Base-by-base conservation (phyloP, 345 rosid genomes). In the Trapa bicornis region DNA sequence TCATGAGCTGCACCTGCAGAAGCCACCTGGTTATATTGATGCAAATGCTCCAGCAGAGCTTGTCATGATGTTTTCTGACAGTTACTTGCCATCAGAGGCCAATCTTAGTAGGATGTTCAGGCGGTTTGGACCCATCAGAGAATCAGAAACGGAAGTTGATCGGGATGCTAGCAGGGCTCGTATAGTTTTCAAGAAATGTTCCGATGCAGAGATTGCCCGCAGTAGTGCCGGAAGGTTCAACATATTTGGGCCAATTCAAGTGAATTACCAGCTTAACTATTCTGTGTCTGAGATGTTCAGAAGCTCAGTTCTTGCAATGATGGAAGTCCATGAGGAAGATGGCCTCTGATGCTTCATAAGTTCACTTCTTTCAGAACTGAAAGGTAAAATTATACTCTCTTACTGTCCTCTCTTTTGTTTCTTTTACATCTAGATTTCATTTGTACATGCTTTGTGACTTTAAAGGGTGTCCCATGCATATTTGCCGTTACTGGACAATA, bases 1-100 rank as follows among this genome's bases (percentile, higher is more conserved):
- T 68, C 67, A 65, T 64, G 82, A 80, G 67, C 42, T 58, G 65
- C 61, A 67, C 14, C 65, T 79, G 0, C 78, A 84, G 56, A 87
- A 86, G 77, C 88, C 83, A 4, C 74, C 68, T 15, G 81, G 80
- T 41, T 79, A 81, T 69, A 75, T 76, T 22, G 87, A 85, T 64
- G 85, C 80, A 77, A 92, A 71, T 67, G 64, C 96, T 61, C 98
- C 97, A 1, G 98, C 96, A 2, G 98, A 93, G 75, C 82, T 86
- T 74, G 80, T 93, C 61, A 85, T 93, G 87, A 82, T 77, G 43
- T 93, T 93, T 75, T 79, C 94, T 38, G 85, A 79, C 37, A 85
- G 87, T 71, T 77, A 80, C 35, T 70, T 90, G 75, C 98, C 98
- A 75, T 75, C 97, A 22, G 94, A 86, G 42, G 67, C 48, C 36